Percentiles rank a stretch among this genome's conserved stretches.
Conservation (phyloP, 2,329 filamentous ascomycete genomes). For the Fusarium burgessii region DNA sequence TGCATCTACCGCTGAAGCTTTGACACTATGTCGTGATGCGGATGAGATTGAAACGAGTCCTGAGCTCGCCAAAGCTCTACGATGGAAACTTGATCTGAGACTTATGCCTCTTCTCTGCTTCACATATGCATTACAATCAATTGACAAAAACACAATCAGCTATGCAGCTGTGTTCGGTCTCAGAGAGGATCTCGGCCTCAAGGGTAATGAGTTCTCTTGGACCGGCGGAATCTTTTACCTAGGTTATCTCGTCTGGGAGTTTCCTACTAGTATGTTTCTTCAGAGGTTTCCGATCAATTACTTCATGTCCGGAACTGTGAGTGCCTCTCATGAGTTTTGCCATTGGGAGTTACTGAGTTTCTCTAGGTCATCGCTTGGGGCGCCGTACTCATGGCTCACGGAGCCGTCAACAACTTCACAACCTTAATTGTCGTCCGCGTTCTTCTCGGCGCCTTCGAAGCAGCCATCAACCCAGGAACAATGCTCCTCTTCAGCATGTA, state of each 20-base stretch:
- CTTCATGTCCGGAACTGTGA: conserved; percentile 18
- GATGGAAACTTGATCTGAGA: conserved; percentile 8
- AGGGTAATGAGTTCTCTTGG: conserved; percentile 14
- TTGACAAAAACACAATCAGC: conserved; percentile 16
- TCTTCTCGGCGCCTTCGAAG: conserved; percentile 3
- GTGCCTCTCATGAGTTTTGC: accelerated
- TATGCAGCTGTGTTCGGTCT: conserved; percentile 14
- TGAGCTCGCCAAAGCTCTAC: background rate
- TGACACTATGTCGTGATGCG: background rate
- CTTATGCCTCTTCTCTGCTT: background rate
- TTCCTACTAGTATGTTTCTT: conserved; percentile 7
- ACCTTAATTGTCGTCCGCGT: background rate
- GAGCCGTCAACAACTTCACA: background rate
- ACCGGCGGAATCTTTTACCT: conserved; percentile 6
- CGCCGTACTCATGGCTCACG: conserved; percentile 4
- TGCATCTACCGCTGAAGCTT: background rate
- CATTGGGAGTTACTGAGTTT: background rate
- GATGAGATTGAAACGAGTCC: background rate
- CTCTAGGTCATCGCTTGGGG: conserved; percentile 8
- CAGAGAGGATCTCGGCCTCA: background rate
- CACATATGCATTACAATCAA: background rate
- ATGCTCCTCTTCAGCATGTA: conserved; percentile 41
- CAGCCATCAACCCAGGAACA: conserved; percentile 12
- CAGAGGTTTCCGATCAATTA: conserved; percentile 7
- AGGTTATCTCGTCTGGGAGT: conserved; percentile 4